Conservation (phyloP, 148 eudicot genomes). For the Dysphania ambrosioides region DNA sequence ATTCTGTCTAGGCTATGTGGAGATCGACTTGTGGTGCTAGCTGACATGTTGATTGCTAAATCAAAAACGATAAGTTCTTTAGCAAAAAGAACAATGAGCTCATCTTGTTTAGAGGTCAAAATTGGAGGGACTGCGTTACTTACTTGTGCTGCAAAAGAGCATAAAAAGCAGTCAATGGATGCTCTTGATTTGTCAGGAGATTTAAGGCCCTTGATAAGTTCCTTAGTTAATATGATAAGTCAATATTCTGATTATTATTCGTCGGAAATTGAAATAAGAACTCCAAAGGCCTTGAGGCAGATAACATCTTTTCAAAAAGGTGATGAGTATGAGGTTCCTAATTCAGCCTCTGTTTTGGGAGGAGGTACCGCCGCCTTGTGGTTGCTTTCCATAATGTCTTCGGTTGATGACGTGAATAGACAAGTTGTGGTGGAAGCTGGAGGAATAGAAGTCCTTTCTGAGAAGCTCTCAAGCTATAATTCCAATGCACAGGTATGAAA, state of each 20-base stretch:
- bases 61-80: constrained; percentile 52
- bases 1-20: constrained; percentile 68
- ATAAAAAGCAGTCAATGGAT: constrained; percentile 42
- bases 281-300: constrained; percentile 45
- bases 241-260: constrained; percentile 39
- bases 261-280: constrained; percentile 54
- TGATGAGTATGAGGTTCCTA: constrained; percentile 53
- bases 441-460: constrained; percentile 61
- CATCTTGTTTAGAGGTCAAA: constrained; percentile 62
- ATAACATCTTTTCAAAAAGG: constrained; percentile 55
- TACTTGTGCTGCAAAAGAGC: constrained; percentile 64
- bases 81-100: constrained; percentile 55
- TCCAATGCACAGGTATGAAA: constrained; percentile 55
- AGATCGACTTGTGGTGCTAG: constrained; percentile 55
- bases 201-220: constrained; percentile 45
- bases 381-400: constrained; percentile 70
- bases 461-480: constrained; percentile 56
- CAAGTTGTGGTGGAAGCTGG: constrained; percentile 68
- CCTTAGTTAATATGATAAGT: constrained; percentile 61
- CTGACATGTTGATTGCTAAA: constrained; percentile 48
- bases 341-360: constrained; percentile 67
- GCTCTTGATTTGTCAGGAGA: constrained; percentile 56
- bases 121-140: constrained; percentile 67
- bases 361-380: constrained; percentile 72
- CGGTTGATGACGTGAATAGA: constrained; percentile 49